A percentile compares a stretch with the other conserved stretches of the same genome.
These are phyloP conservation scores for Sutorius eximius DNA, from an alignment of 1,284 basidiomycete species.

Conservation along the genomic window DNA sequence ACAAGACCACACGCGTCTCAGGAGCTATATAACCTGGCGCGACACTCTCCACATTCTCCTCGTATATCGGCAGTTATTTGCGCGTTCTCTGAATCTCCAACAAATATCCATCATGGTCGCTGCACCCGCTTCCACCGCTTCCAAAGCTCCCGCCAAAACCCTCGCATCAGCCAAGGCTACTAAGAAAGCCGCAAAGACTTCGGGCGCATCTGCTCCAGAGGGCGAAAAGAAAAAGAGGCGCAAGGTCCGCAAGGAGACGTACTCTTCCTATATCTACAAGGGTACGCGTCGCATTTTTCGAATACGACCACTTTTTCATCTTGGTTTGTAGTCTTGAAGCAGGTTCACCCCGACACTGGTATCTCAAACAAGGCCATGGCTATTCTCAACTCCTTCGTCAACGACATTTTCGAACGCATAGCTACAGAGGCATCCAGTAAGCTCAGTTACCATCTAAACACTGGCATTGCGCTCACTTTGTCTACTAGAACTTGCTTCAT, in stretches of 20 bases:
- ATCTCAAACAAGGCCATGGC: constrained; percentile 83
- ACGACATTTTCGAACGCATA: constrained; percentile 77
- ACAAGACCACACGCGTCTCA: constrained; percentile 43
- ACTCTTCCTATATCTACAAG: constrained; percentile 94
- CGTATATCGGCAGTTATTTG: constrained; percentile 13
- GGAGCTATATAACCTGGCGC: constrained; percentile 22
- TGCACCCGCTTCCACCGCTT: constrained; percentile 59
- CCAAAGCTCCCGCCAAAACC: constrained; percentile 80
- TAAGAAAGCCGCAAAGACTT: constrained; percentile 81
- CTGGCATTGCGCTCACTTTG: background rate
- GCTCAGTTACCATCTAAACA: background rate
- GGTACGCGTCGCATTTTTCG: constrained; percentile 47
- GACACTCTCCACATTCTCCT: background rate
- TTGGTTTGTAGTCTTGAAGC: constrained; percentile 58
- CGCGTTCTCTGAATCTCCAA: constrained; percentile 7
- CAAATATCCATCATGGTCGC: constrained; percentile 44
- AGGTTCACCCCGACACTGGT: constrained; percentile 81
- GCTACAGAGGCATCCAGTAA: constrained; percentile 72
- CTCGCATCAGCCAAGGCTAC: constrained; percentile 73
- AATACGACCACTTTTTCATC: constrained; percentile 34
- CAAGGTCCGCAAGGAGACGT: constrained; percentile 88
- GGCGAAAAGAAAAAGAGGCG: constrained; percentile 89
- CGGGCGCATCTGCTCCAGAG: constrained; percentile 50
- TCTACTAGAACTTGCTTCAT: constrained; percentile 63
- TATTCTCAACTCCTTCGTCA: constrained; percentile 75